phyloP scores from a whole-genome alignment of 768 basidiomycete genomes.

The Boletus reticulatus region DNA sequence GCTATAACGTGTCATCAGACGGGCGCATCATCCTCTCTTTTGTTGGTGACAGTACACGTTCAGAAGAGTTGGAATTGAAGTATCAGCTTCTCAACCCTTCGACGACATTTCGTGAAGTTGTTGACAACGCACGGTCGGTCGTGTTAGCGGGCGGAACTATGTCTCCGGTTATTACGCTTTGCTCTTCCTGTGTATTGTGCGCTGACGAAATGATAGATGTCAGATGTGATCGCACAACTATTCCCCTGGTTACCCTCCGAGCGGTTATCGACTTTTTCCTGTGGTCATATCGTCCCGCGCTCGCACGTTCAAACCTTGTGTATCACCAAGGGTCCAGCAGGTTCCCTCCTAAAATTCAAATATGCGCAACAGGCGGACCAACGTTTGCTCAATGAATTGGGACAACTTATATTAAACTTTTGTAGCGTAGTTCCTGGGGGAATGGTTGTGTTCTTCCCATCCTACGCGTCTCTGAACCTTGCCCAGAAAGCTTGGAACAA shows the following conservation, averaged over 20 bases:
- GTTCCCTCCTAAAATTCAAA: conserved; percentile 77
- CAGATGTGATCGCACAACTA: conserved; percentile 81
- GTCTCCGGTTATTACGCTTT: conserved; percentile 76
- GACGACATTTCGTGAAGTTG: conserved; percentile 80
- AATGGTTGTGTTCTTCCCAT: conserved; percentile 92
- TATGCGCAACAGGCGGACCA: conserved; percentile 68
- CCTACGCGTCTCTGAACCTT: conserved; percentile 76
- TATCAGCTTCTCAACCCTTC: conserved; percentile 94
- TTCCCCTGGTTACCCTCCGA: conserved; percentile 63
- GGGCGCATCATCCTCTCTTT: conserved; percentile 70
- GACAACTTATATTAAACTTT: conserved; percentile 80
- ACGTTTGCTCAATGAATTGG: conserved; percentile 73
- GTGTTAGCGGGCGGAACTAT: conserved; percentile 96
- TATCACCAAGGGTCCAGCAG: conserved; percentile 71
- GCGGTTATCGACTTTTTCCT: conserved; percentile 78
- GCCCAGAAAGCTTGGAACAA: conserved; percentile 66
- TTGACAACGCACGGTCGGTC: conserved; percentile 78
- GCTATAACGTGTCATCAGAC: conserved; percentile 43
- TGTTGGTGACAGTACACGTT: conserved; percentile 33
- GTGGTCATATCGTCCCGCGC: conserved; percentile 87
- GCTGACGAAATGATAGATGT: conserved; percentile 52
- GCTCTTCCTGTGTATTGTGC: neutral
- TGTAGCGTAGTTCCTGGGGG: conserved; percentile 78
- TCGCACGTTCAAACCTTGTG: conserved; percentile 76
- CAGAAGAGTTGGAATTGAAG: conserved; percentile 61